phyloP scores from a whole-genome alignment of 2,329 filamentous ascomycete species.

The Alternaria dauci region DNA sequence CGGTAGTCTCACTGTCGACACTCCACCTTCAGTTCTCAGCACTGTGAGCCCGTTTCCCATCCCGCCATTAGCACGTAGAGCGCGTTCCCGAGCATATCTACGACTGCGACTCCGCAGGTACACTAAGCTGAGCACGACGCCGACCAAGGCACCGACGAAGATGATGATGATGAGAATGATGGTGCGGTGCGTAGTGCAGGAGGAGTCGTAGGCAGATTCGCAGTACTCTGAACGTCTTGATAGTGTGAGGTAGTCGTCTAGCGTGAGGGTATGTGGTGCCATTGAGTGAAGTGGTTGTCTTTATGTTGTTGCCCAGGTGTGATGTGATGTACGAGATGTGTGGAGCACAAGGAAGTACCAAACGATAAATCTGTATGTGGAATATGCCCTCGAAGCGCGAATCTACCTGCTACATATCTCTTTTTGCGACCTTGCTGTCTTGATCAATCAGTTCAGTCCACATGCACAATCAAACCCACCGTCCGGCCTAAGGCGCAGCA shows the following conservation, averaged over 20 bases:
- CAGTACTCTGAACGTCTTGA: constrained; percentile 24
- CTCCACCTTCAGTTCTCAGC: not conserved
- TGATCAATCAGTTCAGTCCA: not conserved
- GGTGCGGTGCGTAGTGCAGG: constrained; percentile 30
- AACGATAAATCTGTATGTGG: not conserved
- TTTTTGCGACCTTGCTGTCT: not conserved
- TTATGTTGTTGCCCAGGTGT: not conserved
- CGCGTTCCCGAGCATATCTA: not conserved
- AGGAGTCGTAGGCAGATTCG: constrained; percentile 21
- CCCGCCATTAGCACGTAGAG: not conserved
- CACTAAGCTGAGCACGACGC: constrained; percentile 24
- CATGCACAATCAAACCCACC: not conserved
- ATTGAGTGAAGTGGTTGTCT: constrained; percentile 5
- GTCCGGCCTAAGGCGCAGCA: constrained; percentile 11
- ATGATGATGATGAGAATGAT: constrained; percentile 31
- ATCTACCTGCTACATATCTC: constrained; percentile 11
- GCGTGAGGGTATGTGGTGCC: constrained; percentile 10
- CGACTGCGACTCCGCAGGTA: constrained; percentile 15
- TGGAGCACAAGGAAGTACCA: not conserved
- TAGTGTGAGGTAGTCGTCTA: not conserved
- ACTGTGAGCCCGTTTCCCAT: not conserved
- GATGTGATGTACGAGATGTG: not conserved
- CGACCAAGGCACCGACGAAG: constrained; percentile 22
- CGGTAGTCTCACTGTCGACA: constrained; percentile 2
- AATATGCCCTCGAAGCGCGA: not conserved